phyloP scores from a whole-genome alignment of 2,329 filamentous ascomycete genomes.

The Colletotrichum ledebouriae region DNA sequence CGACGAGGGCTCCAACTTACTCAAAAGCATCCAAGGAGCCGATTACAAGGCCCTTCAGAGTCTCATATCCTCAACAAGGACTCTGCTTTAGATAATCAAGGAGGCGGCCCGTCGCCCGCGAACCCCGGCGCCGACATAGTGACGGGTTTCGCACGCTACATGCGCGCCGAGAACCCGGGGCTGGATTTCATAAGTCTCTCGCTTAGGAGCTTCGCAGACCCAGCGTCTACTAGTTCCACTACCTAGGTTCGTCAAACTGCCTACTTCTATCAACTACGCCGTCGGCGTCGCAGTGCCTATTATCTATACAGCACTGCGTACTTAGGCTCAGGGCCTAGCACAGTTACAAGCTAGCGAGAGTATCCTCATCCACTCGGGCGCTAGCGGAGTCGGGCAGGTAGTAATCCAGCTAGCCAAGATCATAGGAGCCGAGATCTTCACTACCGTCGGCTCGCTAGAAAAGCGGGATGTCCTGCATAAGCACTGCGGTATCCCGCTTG shows the following conservation, averaged over 20 bases:
- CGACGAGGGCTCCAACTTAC: too few relatives aligned
- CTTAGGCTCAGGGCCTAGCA: too few relatives aligned
- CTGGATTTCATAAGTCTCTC: neutral
- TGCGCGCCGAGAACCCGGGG: neutral
- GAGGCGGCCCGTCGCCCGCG: neutral
- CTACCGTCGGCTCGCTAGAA: conserved; percentile 48
- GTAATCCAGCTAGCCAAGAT: conserved; percentile 50
- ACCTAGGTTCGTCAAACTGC: conserved; percentile 46
- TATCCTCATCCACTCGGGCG: conserved; percentile 53
- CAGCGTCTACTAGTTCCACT: too few relatives aligned
- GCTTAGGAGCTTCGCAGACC: neutral
- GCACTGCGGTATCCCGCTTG: conserved; percentile 45
- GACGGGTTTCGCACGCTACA: neutral
- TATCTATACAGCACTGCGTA: conserved; percentile 50
- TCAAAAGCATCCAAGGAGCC: too few relatives aligned
- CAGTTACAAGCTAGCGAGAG: conserved; percentile 46
- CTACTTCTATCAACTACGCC: too few relatives aligned
- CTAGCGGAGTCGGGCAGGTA: conserved; percentile 54
- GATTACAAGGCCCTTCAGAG: too few relatives aligned
- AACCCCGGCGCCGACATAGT: neutral
- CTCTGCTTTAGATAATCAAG: neutral
- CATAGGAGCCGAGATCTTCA: conserved; percentile 50
- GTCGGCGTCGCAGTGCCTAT: conserved; percentile 49
- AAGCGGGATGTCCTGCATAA: conserved; percentile 49
- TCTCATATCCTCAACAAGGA: neutral